Conservation (phyloP, 2,329 filamentous ascomycete species). For the Chrysosporium keratinophilum region DNA sequence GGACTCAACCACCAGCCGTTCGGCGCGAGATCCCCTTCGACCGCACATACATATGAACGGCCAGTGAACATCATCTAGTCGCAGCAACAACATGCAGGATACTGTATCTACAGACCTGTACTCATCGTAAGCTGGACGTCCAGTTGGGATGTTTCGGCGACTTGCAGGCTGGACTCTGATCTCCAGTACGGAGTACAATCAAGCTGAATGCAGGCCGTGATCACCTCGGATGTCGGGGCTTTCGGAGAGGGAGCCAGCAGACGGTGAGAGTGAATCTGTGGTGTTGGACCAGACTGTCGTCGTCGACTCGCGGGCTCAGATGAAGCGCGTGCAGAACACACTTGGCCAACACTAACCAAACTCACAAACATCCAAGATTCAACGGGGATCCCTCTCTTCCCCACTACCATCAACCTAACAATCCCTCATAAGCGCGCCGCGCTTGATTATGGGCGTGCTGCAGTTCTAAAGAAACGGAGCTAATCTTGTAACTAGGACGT, state of each 20-base stretch:
- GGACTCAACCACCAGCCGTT: constrained; percentile 2
- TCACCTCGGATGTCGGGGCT: constrained; percentile 15
- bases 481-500: background rate
- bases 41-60: too few species aligned
- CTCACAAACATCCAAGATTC: background rate
- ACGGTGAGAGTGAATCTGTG: too few species aligned
- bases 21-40: background rate
- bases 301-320: background rate
- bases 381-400: background rate
- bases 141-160: too few species aligned
- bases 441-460: constrained; percentile 1
- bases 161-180: too few species aligned
- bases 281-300: too few species aligned
- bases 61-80: too few species aligned
- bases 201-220: background rate
- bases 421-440: background rate
- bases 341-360: too few species aligned
- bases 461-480: background rate
- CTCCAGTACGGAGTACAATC: too few species aligned
- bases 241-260: background rate
- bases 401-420: background rate
- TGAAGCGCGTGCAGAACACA: background rate
- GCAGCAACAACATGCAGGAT: background rate
- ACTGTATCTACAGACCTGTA: background rate
- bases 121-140: background rate